A percentile compares a stretch with the other conserved stretches of the same genome.
phyloP scores from a whole-genome alignment of 2,329 filamentous ascomycete genomes.

The Trichoderma afroharzianum region DNA sequence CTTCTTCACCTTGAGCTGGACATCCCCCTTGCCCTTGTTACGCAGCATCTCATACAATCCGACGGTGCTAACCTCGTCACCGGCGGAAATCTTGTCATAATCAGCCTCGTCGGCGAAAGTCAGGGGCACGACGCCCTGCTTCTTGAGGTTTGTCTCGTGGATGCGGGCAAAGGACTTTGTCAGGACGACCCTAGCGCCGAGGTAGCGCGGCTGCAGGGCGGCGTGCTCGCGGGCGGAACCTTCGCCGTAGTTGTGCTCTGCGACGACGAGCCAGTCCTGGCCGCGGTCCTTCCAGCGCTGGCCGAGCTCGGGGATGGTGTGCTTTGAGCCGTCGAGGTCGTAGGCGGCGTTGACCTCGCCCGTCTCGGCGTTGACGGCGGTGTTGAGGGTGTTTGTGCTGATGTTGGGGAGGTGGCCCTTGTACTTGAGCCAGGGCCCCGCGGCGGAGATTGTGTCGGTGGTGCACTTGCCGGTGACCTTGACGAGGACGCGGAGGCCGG shows the following conservation, averaged over 20 bases:
- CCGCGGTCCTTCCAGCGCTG: conserved; percentile 74
- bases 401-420: conserved; percentile 99
- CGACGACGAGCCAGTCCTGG: conserved; percentile 86
- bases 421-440: conserved; percentile 97
- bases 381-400: conserved; percentile 93
- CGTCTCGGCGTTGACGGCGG: conserved; percentile 86
- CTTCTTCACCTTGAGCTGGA: conserved; percentile 65
- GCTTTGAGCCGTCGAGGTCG: conserved; percentile 71
- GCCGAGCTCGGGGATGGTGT: conserved; percentile 83
- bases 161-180: conserved; percentile 87
- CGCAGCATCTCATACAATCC: conserved; percentile 79
- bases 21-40: conserved; percentile 72
- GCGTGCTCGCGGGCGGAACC: conserved; percentile 87
- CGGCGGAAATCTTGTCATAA: conserved; percentile 78
- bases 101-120: conserved; percentile 86
- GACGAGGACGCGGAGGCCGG: conserved; percentile 79
- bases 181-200: conserved; percentile 79
- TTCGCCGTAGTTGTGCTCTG: conserved; percentile 96
- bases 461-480: conserved; percentile 98
- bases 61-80: conserved; percentile 77
- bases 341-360: conserved; percentile 90
- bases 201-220: conserved; percentile 84
- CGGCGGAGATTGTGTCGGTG: conserved; percentile 96
- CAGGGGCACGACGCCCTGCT: conserved; percentile 92
- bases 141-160: conserved; percentile 95